Evolutionary conservation across 2,329 filamentous ascomycete genomes (phyloP).

Genomic region (Penicillium psychrosexuale): DNA sequence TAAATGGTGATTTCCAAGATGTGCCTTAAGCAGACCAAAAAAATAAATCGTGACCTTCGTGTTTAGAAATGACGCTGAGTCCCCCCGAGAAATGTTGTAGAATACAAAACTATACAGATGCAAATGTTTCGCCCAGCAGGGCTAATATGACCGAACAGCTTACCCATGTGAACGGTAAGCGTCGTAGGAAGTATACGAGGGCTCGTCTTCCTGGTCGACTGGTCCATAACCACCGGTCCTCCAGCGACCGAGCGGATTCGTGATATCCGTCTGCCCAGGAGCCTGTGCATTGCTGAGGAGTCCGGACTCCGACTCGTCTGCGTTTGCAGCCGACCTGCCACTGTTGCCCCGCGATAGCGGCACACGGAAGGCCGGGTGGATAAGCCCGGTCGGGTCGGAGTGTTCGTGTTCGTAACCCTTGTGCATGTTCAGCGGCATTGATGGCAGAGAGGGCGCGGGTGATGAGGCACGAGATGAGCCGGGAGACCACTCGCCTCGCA

Average conservation of each 20-base stretch:
- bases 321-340: slow-evolving; percentile 18
- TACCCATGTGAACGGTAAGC: slow-evolving; percentile 29
- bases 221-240: slow-evolving; percentile 37
- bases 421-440: slow-evolving; percentile 25
- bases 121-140: not conserved
- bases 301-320: slow-evolving; percentile 41
- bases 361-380: slow-evolving; percentile 40
- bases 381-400: slow-evolving; percentile 18
- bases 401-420: slow-evolving; percentile 24
- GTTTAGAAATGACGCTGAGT: slow-evolving; percentile 6
- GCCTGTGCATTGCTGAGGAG: slow-evolving; percentile 39
- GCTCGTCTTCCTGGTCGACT: slow-evolving; percentile 35
- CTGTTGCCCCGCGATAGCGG: slow-evolving; percentile 28
- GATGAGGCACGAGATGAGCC: slow-evolving; percentile 42
- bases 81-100: not conserved
- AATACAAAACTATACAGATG: slow-evolving; percentile 2
- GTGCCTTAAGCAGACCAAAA: not conserved
- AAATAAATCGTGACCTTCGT: slow-evolving; percentile 7
- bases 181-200: slow-evolving; percentile 35
- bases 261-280: slow-evolving; percentile 22
- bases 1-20: not conserved
- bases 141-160: slow-evolving; percentile 7
- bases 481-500: slow-evolving; percentile 38
- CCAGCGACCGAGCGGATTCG: slow-evolving; percentile 34
- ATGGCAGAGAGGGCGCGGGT: slow-evolving; percentile 37